Conservation (phyloP, 2,329 filamentous ascomycete species). For the Emergomyces pasteurianus region DNA sequence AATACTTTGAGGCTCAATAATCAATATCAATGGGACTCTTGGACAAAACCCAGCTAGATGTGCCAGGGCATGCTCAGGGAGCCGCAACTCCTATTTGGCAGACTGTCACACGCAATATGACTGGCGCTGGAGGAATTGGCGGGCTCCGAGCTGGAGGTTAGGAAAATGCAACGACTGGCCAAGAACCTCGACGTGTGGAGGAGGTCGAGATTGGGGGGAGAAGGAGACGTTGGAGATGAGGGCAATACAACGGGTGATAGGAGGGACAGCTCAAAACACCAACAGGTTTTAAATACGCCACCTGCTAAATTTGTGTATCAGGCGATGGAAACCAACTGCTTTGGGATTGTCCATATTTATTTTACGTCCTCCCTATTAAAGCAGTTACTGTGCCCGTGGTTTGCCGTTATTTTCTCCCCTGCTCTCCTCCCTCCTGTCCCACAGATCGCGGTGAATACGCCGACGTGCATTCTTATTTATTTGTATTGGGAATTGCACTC, state of each 20-base stretch:
- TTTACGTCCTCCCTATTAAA: neutral
- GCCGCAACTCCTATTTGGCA: neutral
- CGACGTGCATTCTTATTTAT: neutral
- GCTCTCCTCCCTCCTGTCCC: neutral
- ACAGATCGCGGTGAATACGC: neutral
- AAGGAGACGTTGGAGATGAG: neutral
- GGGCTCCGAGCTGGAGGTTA: neutral
- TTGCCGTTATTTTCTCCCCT: neutral
- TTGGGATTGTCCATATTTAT: neutral
- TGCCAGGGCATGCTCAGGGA: neutral
- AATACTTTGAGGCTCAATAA: neutral
- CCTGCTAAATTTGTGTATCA: neutral
- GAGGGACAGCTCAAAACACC: neutral
- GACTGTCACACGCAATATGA: neutral
- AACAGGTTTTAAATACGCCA: neutral
- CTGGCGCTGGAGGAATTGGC: neutral
- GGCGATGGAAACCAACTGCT: neutral
- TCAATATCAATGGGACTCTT: neutral
- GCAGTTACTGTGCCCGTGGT: neutral
- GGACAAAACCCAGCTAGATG: neutral
- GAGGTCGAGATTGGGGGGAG: neutral
- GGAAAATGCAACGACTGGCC: neutral
- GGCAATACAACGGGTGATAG: neutral
- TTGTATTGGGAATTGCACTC: neutral
- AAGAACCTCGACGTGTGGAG: neutral